Evolutionary conservation across 164 flowering plant genomes (phyloP).

Genomic region (Sextonia rubra): DNA sequence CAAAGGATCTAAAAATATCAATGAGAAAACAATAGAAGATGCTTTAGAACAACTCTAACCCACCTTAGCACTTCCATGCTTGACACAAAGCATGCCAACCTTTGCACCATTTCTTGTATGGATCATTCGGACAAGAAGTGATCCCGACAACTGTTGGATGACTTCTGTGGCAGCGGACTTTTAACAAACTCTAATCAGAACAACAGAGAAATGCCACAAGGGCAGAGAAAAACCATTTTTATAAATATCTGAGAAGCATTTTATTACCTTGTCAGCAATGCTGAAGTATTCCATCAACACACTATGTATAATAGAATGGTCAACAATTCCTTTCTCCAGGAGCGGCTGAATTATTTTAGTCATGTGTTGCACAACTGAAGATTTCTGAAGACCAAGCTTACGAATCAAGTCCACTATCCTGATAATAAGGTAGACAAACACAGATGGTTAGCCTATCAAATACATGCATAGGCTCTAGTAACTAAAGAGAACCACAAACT

Average conservation of each 20-base stretch:
- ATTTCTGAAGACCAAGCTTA: constrained; percentile 65
- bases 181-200: constrained; percentile 29
- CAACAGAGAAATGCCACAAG: background rate
- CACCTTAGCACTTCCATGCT: constrained; percentile 94
- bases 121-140: constrained; percentile 81
- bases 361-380: constrained; percentile 77
- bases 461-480: background rate
- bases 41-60: constrained; percentile 2
- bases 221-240: constrained; percentile 1
- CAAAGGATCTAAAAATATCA: too few species aligned
- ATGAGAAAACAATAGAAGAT: background rate
- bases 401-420: constrained; percentile 78
- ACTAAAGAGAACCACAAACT: background rate
- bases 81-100: constrained; percentile 76
- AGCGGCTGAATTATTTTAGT: constrained; percentile 69
- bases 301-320: constrained; percentile 86
- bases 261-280: constrained; percentile 74
- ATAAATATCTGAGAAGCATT: background rate
- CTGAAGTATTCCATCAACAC: constrained; percentile 66
- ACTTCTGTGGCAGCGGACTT: constrained; percentile 78
- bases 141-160: constrained; percentile 69
- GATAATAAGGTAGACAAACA: constrained; percentile 12
- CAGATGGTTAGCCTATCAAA: background rate
- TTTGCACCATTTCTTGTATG: constrained; percentile 80
- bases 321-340: constrained; percentile 89